Base-by-base conservation (phyloP, 768 basidiomycete genomes). In the Mycena capillaripes region DNA sequence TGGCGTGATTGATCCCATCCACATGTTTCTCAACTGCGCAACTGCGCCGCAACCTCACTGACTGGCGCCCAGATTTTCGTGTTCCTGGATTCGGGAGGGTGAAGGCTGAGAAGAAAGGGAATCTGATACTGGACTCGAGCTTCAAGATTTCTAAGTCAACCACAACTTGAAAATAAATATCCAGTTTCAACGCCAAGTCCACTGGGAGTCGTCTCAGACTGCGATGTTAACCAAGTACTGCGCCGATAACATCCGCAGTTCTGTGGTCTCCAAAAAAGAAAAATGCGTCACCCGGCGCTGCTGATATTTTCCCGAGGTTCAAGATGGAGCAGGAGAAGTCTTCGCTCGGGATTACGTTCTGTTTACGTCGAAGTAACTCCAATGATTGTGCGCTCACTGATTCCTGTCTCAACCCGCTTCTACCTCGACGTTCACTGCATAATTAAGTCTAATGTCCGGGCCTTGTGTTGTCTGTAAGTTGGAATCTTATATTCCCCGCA, bases 1-100 rank as follows among this genome's bases (percentile, higher is more conserved):
- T 19, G 53, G 10, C 53, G 5, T 42, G 59, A 55, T 69, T 69
- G 66, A 60, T 69, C 25, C 32, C 36, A 32, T 60, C 66, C 71
- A 64, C 56, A 66, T 66, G 64, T 19, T 61, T 12, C n/a, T 42
- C 11, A 1, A 66, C 71, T 67, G 66, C 64, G 73, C 65, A 62
- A 66, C 60, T 50, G 67, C 61, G 57, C 52, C 27, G 52, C 34
- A 6, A 36, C 34, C 7, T 36, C 34, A 36, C 6, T 12, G 12
- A 36, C 12, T 27, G 3, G n/a, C n/a, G n/a, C n/a, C n/a, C n/a
- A n/a, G n/a, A 58, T 14, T 38, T 10, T 29, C 8, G 4, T 27
- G 36, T 40, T 42, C 38, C 36, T 27, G 10, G 17, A 8, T 29
- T 11, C n/a, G 38, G 36, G 12, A 36, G 34, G 34, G 12, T 36